These are phyloP conservation scores for Coccinonectria pachysandricola DNA, from an alignment of 2,329 filamentous ascomycete species.

Conservation along the genomic window DNA sequence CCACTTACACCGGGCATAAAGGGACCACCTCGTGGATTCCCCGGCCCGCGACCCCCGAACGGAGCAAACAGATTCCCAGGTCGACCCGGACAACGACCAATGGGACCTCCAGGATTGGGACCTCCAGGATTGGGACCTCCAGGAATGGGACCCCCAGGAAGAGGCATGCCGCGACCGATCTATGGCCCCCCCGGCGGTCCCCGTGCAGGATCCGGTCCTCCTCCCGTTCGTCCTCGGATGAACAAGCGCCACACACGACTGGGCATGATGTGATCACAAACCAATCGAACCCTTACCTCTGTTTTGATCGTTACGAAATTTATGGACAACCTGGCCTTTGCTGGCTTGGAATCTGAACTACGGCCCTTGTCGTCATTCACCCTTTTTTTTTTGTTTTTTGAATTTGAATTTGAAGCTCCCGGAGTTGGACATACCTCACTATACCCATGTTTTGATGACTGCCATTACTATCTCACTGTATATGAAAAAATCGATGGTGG, in stretches of 20 bases:
- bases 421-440: too few species aligned
- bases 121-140: neutral
- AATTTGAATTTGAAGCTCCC: too few species aligned
- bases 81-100: neutral
- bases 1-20: constrained; percentile 10
- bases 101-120: neutral
- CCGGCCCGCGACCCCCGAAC: constrained; percentile 13
- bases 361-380: too few species aligned
- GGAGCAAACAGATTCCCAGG: constrained; percentile 5
- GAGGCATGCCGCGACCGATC: neutral
- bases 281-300: too few species aligned
- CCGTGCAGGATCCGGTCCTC: constrained; percentile 22
- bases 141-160: neutral
- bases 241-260: constrained; percentile 53
- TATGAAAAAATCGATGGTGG: too few species aligned
- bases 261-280: constrained; percentile 41
- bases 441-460: too few species aligned
- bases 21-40: constrained; percentile 5
- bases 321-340: too few species aligned
- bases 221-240: constrained; percentile 37
- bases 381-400: too few species aligned
- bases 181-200: constrained; percentile 12
- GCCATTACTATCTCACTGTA: too few species aligned
- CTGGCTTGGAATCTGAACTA: too few species aligned
- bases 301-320: too few species aligned